Conservation (phyloP, 345 rosid genomes). For the Brassica rapa region DNA sequence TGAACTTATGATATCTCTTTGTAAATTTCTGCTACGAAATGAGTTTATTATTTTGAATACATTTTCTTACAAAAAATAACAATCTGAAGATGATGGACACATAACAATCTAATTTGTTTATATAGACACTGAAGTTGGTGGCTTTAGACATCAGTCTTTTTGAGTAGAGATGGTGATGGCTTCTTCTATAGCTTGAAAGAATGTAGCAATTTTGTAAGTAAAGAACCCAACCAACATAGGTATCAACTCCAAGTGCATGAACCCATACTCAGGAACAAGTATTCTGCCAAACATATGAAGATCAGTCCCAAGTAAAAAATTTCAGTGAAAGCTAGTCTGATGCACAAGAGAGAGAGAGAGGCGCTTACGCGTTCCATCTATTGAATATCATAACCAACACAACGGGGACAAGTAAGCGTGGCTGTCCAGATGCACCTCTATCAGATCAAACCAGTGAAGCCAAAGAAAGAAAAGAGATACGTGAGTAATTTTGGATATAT, state of each 20-base stretch:
- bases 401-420: slow-evolving; percentile 88
- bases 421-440: slow-evolving; percentile 87
- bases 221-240: slow-evolving; percentile 94
- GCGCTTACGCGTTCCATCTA: slow-evolving; percentile 83
- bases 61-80: not conserved
- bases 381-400: slow-evolving; percentile 87
- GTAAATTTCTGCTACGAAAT: slow-evolving; percentile 8
- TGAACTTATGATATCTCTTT: slow-evolving; percentile 11
- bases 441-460: slow-evolving; percentile 28
- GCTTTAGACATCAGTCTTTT: slow-evolving; percentile 32
- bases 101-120: slow-evolving; percentile 9
- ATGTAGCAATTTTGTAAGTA: slow-evolving; percentile 91
- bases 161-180: slow-evolving; percentile 49
- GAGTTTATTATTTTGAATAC: not conserved
- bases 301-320: not conserved
- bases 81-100: not conserved
- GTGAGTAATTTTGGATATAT: slow-evolving; percentile 1
- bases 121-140: slow-evolving; percentile 5
- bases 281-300: slow-evolving; percentile 52
- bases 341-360: not conserved
- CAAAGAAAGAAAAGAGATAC: not conserved
- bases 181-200: slow-evolving; percentile 79
- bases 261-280: slow-evolving; percentile 80
- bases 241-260: slow-evolving; percentile 73
- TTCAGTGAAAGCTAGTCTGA: not conserved